These are phyloP conservation scores for Magnolia kwangsiensis DNA, from an alignment of 164 flowering plant genomes.

Conservation along the genomic window DNA sequence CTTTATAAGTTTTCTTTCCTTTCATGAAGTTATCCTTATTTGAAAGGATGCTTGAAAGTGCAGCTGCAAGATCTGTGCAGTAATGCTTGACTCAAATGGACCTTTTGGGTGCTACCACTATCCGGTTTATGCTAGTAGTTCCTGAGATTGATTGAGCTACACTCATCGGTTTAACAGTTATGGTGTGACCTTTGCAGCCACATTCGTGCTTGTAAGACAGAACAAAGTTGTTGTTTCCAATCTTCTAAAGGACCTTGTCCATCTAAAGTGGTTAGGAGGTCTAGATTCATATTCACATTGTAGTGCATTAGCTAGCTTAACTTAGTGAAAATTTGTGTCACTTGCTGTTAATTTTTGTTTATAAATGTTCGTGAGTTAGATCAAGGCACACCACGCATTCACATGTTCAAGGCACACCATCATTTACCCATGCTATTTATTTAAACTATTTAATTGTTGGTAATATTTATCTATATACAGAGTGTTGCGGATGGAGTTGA, in stretches of 20 bases:
- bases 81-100: too few species aligned
- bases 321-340: background rate
- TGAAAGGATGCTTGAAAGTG: background rate
- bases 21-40: background rate
- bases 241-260: background rate
- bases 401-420: too few species aligned
- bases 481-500: too few species aligned
- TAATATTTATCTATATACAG: too few species aligned
- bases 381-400: too few species aligned
- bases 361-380: too few species aligned
- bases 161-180: background rate
- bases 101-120: background rate
- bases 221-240: background rate
- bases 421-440: too few species aligned
- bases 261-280: too few species aligned
- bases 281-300: background rate
- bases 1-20: background rate
- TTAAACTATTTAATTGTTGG: too few species aligned
- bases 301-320: background rate
- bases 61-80: background rate
- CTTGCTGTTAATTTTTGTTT: too few species aligned
- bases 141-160: background rate
- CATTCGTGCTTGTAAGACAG: background rate
- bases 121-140: background rate
- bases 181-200: background rate